Conservation (phyloP, 176 grass and related monocot species). For the Paspalum vaginatum region DNA sequence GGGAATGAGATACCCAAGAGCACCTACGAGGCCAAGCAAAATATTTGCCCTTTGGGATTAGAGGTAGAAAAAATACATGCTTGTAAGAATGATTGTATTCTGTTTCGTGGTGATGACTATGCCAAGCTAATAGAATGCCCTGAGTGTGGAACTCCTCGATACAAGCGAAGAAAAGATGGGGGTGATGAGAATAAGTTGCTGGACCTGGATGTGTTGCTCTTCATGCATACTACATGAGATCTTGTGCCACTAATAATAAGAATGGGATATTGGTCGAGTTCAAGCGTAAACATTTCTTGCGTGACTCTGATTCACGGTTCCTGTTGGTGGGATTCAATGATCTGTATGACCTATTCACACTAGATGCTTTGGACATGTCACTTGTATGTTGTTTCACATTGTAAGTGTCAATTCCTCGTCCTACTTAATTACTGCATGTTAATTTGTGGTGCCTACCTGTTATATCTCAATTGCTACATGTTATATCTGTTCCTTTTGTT, state of each 20-base stretch:
- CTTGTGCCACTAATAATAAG: neutral
- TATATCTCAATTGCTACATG: too few species aligned
- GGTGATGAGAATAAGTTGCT: too few species aligned
- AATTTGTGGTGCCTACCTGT: too few species aligned
- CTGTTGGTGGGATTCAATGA: neutral
- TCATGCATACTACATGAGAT: neutral
- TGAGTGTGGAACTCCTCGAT: neutral
- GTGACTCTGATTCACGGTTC: neutral
- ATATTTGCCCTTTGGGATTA: too few species aligned
- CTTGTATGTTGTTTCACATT: neutral
- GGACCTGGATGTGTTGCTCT: neutral
- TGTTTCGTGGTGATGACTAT: neutral
- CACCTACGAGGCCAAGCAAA: neutral
- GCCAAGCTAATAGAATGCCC: neutral
- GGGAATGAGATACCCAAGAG: neutral
- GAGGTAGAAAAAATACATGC: too few species aligned
- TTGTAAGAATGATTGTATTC: neutral
- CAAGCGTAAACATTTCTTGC: neutral
- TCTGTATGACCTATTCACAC: neutral
- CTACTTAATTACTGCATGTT: too few species aligned
- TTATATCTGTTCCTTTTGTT: neutral
- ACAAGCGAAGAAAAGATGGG: neutral
- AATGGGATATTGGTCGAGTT: neutral
- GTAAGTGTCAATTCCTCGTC: neutral
- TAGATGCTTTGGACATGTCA: neutral